These are phyloP conservation scores for Tuber magnatum DNA, from an alignment of 495 filamentous ascomycete genomes.

Conservation along the genomic window DNA sequence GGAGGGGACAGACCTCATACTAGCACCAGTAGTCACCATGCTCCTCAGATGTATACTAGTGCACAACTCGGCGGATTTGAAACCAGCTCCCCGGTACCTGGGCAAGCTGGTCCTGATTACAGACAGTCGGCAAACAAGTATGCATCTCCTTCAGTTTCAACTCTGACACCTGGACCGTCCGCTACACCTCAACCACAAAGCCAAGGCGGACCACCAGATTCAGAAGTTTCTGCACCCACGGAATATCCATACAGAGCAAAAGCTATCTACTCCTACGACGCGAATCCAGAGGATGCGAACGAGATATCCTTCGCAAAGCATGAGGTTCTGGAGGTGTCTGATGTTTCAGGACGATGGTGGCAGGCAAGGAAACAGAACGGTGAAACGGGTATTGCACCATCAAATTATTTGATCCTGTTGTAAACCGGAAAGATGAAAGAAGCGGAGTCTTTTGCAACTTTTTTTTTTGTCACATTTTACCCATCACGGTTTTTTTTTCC, in stretches of 20 bases:
- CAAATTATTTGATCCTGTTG: conserved; percentile 95
- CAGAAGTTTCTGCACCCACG: conserved; percentile 68
- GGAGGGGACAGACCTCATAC: conserved; percentile 66
- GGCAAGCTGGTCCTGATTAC: conserved; percentile 52
- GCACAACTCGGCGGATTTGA: conserved; percentile 92
- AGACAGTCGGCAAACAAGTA: conserved; percentile 52
- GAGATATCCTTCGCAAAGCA: conserved; percentile 97
- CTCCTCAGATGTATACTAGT: conserved; percentile 95
- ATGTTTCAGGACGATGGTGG: conserved; percentile 98
- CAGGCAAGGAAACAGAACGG: conserved; percentile 92
- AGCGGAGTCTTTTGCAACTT: conserved; percentile 10
- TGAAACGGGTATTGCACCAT: conserved; percentile 94
- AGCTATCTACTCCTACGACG: conserved; percentile 97
- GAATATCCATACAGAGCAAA: conserved; percentile 97
- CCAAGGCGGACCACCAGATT: conserved; percentile 39
- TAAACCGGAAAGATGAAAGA: conserved; percentile 45
- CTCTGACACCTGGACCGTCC: conserved; percentile 35
- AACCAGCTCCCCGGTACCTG: conserved; percentile 84
- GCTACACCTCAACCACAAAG: conserved; percentile 34
- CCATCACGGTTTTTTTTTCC: conserved; percentile 13
- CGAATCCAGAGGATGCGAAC: conserved; percentile 95
- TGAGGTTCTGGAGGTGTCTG: conserved; percentile 92
- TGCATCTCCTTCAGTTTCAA: conserved; percentile 47
- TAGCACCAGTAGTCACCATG: conserved; percentile 61
- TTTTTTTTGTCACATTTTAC: conserved; percentile 22